Conservation (phyloP, 164 flowering plant species). For the Piper longum region DNA sequence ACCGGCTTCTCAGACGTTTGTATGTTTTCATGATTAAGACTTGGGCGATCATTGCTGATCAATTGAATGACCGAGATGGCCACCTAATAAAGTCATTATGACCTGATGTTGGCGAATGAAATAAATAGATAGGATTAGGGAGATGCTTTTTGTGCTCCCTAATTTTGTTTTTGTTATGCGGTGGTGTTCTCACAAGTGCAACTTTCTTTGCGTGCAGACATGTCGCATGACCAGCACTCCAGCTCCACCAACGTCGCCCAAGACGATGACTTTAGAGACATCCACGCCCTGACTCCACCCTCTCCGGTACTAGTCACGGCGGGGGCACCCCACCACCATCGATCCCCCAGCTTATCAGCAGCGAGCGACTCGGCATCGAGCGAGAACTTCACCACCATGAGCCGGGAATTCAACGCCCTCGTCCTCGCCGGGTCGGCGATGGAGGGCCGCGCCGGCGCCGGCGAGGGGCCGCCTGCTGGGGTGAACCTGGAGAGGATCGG, state of each 20-base stretch:
- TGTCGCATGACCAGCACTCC: background rate
- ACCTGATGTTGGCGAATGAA: no score
- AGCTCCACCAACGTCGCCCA: background rate
- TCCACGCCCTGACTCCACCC: conserved; percentile 50
- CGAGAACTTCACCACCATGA: conserved; percentile 20
- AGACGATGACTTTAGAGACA: conserved; percentile 35
- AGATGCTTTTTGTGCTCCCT: background rate
- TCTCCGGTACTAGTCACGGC: conserved; percentile 8
- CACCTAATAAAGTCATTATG: no score
- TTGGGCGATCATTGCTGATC: no score
- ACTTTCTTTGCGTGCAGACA: background rate
- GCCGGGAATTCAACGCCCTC: conserved; percentile 32
- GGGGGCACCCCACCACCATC: conserved; percentile 41
- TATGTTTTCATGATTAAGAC: no score
- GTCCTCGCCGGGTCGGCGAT: conserved; percentile 27
- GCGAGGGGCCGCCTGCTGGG: background rate
- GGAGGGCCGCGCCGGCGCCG: background rate
- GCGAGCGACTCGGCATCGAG: conserved; percentile 21
- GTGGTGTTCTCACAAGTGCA: no score
- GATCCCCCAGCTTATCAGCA: conserved; percentile 32
- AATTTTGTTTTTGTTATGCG: background rate
- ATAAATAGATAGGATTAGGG: no score
- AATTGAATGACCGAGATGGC: no score
- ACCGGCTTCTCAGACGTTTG: no score
- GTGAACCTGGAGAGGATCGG: conserved; percentile 4